Percentiles rank a stretch among this genome's conserved stretches.
Conservation (phyloP, 768 basidiomycete species). For the Cystobasidium ongulense region DNA sequence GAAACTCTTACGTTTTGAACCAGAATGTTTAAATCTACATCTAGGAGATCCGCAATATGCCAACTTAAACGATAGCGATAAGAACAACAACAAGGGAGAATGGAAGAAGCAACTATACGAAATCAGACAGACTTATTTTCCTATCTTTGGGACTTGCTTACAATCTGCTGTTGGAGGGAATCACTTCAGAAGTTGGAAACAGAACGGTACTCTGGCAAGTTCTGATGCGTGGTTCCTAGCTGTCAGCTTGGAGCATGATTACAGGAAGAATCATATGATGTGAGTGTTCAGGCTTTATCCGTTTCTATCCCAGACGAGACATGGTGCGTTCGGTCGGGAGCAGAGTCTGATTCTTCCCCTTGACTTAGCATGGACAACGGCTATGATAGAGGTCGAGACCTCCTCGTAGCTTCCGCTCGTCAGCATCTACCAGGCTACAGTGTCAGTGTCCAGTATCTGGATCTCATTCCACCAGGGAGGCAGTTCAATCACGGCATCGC, state of each 20-base stretch:
- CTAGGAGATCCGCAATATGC: not conserved
- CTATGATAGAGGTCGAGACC: slow-evolving; percentile 18
- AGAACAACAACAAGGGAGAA: too few relatives aligned
- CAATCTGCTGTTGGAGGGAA: slow-evolving; percentile 20
- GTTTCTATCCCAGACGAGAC: not conserved
- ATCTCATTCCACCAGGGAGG: not conserved
- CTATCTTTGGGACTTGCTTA: not conserved
- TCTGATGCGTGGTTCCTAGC: slow-evolving; percentile 27
- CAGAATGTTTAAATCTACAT: slow-evolving; percentile 25
- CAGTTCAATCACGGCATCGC: slow-evolving; percentile 10
- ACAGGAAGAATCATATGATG: not conserved
- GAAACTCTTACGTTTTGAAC: slow-evolving; percentile 3
- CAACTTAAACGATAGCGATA: not conserved
- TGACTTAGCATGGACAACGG: not conserved
- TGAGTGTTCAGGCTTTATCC: not conserved
- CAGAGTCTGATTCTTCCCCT: not conserved
- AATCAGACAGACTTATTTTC: not conserved
- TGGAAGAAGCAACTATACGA: not conserved
- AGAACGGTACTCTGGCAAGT: slow-evolving; percentile 11
- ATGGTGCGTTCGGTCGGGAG: not conserved
- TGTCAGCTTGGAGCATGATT: not conserved
- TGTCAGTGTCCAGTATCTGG: slow-evolving; percentile 2
- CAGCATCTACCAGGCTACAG: not conserved
- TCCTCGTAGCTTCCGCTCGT: not conserved
- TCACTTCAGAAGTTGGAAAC: slow-evolving; percentile 29